Percentiles rank a stretch among this genome's conserved stretches.
These are phyloP conservation scores for Gleditsia sinensis DNA, from an alignment of 306 rosid species.

Conservation along the genomic window DNA sequence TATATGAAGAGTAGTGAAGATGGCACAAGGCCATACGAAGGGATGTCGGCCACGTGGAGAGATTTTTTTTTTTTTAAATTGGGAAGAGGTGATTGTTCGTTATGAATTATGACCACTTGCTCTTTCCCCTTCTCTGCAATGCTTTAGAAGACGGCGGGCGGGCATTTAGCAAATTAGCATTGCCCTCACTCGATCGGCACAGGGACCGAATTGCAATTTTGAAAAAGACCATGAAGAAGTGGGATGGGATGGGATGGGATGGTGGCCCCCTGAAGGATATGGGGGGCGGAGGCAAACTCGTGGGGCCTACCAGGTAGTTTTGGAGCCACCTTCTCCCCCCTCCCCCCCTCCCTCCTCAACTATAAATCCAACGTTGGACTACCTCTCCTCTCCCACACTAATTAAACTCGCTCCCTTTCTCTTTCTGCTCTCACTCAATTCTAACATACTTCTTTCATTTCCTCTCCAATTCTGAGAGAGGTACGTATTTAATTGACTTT, in stretches of 20 bases:
- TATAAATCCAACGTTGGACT: slow-evolving; percentile 55
- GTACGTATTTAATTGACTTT: no score
- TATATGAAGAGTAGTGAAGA: not conserved
- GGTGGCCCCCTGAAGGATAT: slow-evolving; percentile 58
- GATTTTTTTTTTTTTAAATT: no score
- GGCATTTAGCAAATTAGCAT: no score
- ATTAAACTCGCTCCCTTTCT: not conserved
- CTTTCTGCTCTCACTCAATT: not conserved
- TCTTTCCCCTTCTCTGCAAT: no score
- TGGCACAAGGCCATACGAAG: slow-evolving; percentile 19
- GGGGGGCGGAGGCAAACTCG: slow-evolving; percentile 10
- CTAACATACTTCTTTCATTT: not conserved
- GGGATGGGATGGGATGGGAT: not conserved
- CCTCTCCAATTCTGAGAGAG: no score
- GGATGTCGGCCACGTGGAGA: slow-evolving; percentile 40
- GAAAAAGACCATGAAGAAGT: not conserved
- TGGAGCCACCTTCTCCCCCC: not conserved
- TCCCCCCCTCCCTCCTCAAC: slow-evolving; percentile 7
- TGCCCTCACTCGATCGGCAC: no score
- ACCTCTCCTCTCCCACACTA: slow-evolving; percentile 46
- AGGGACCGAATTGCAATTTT: not conserved
- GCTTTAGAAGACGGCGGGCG: not conserved
- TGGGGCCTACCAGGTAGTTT: slow-evolving; percentile 32
- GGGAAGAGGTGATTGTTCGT: no score
- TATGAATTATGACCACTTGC: no score